phyloP scores from a whole-genome alignment of 1,284 basidiomycete genomes.

The Wallemia hederae region DNA sequence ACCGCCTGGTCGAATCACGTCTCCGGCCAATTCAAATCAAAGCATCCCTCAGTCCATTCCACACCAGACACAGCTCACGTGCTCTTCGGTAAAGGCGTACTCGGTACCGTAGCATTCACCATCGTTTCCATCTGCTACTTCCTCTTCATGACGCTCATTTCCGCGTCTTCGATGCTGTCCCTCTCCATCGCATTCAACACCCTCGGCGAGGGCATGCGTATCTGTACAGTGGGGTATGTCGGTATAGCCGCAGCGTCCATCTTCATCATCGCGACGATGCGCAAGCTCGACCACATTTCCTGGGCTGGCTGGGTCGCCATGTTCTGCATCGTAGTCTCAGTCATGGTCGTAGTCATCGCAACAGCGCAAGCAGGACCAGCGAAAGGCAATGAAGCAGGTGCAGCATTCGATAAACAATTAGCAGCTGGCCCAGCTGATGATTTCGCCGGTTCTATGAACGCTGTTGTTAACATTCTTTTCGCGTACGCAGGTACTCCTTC shows the following conservation, averaged over 20 bases:
- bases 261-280: neutral
- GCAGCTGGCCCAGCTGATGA: neutral
- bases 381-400: neutral
- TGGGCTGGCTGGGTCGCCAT: neutral
- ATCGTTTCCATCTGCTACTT: neutral
- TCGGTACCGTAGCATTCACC: neutral
- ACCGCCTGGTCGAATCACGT: conserved; percentile 1
- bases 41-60: neutral
- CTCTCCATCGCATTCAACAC: conserved; percentile 18
- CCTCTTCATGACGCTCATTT: neutral
- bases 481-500: conserved; percentile 6
- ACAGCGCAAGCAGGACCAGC: neutral
- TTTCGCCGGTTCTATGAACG: conserved; percentile 1
- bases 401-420: neutral
- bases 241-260: conserved; percentile 6
- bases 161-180: conserved; percentile 9
- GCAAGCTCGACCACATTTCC: neutral
- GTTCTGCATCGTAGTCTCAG: neutral
- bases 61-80: neutral
- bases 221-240: conserved; percentile 10
- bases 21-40: neutral
- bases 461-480: neutral
- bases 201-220: conserved; percentile 8
- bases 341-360: neutral
- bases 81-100: conserved; percentile 4